Conservation (phyloP, 2,329 filamentous ascomycete species). For the Clonostachys rhizophaga region DNA sequence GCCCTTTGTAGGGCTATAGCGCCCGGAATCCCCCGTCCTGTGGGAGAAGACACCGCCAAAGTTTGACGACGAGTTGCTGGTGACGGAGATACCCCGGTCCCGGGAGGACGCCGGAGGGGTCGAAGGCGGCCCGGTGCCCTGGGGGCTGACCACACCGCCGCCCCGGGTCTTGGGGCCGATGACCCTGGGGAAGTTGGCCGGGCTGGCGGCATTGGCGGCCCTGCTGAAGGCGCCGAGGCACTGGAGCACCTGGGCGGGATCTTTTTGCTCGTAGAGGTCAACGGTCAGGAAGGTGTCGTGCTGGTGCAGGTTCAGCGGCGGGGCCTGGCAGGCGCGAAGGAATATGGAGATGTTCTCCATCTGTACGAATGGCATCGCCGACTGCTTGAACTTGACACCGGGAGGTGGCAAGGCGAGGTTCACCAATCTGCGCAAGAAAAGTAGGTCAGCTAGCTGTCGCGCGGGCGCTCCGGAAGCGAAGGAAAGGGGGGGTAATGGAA, state of each 20-base stretch:
- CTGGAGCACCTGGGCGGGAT: constrained; percentile 92
- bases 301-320: constrained; percentile 80
- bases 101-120: constrained; percentile 27
- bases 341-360: constrained; percentile 99
- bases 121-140: constrained; percentile 47
- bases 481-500: not conserved
- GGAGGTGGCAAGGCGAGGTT: constrained; percentile 75
- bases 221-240: constrained; percentile 90
- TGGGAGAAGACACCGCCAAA: constrained; percentile 37
- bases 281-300: constrained; percentile 97
- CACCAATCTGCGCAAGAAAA: constrained; percentile 56
- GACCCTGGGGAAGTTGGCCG: constrained; percentile 65
- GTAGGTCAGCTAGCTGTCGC: constrained; percentile 3
- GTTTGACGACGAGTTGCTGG: constrained; percentile 53
- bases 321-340: constrained; percentile 77
- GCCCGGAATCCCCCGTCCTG: constrained; percentile 51
- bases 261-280: constrained; percentile 92
- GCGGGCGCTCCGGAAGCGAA: not conserved
- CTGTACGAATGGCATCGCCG: constrained; percentile 95
- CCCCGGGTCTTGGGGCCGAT: constrained; percentile 64
- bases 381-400: constrained; percentile 84
- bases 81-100: constrained; percentile 45
- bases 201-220: constrained; percentile 70
- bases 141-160: constrained; percentile 56
- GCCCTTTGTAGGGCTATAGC: constrained; percentile 59